Base-by-base conservation (phyloP, 192 early-diverging fungal species). In the Coemansia asiatica region DNA sequence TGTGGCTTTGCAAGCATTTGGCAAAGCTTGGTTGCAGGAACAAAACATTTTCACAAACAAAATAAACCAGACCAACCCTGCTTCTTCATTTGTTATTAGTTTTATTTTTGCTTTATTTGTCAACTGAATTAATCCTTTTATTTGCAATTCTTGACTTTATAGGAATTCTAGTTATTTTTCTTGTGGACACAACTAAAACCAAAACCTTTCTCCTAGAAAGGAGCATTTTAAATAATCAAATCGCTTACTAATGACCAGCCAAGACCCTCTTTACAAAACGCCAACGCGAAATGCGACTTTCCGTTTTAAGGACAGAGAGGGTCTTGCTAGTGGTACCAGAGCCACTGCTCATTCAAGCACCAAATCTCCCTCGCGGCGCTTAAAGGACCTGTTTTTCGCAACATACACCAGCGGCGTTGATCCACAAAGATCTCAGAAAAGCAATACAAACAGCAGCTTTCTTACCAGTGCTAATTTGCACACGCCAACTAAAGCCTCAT, bases 361-460 rank as follows among this genome's bases (percentile, higher is more conserved):
- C 63, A 59, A 51, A 56, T 81, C 78, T 54, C 78, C 78, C 6
- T 81, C 78, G 31, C 78, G 72, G 60, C 72, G 78, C 10, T 63
- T 81, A 4, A 81, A 75, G 44, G 73, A 81, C 44, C 60, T 81
- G 55, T 81, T 81, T 46, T 81, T 81, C 54, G 72, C 78, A 3
- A 72, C 78, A 23, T 81, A 81, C 44, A 81, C 78, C 5, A 71
- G 66, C 47, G 72, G 77, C 18, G 53, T 40, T 8, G 57, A 65
- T 18, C 35, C 66, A 12, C 63, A 55, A 29, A 26, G 64, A 2
- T 54, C 72, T 19, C 56, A 47, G 12, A 69, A 61, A 25, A 70
- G 60, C 50, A 60, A 19, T n/a, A 21, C 28, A 16, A 40, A 54
- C 40, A 46, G 12, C 38, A 44, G 56, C 40, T 60, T 47, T 48